A percentile compares a stretch with the other conserved stretches of the same genome.
Evolutionary conservation across 1,284 basidiomycete genomes (phyloP).

Genomic region (Meira nashicola): DNA sequence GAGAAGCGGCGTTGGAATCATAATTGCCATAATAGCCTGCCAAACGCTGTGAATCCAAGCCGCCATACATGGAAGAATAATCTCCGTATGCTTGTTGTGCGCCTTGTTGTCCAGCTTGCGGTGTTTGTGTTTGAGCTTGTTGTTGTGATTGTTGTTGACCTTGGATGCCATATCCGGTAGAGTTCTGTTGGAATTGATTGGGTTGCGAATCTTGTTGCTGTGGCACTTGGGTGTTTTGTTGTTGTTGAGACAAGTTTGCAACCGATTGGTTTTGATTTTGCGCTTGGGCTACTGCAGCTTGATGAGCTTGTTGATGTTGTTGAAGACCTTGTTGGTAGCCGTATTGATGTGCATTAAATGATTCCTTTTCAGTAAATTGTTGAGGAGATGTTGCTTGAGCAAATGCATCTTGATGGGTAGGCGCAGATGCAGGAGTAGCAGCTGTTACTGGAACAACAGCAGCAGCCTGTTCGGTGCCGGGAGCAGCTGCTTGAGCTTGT

Average conservation of each 20-base stretch:
- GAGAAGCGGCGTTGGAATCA: conserved; percentile 34
- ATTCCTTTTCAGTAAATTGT: not conserved
- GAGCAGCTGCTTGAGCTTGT: not conserved
- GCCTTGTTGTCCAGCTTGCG: not conserved
- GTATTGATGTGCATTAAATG: not conserved
- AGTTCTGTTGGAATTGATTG: not conserved
- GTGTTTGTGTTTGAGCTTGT: conserved; percentile 7
- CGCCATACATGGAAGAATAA: conserved; percentile 31
- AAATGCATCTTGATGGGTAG: conserved; percentile 11
- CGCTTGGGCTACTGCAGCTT: conserved; percentile 1
- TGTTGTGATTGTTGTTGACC: conserved; percentile 9
- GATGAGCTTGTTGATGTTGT: conserved; percentile 5
- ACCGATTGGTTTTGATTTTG: conserved; percentile 1
- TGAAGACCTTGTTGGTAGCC: conserved; percentile 4
- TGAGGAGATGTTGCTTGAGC: not conserved
- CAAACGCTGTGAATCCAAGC: conserved; percentile 43
- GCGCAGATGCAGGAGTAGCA: conserved; percentile 3
- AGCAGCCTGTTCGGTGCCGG: conserved; percentile 2
- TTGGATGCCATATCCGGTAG: conserved; percentile 6
- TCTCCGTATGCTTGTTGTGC: conserved; percentile 8
- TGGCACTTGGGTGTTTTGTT: not conserved
- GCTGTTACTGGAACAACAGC: not conserved
- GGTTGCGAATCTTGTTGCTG: not conserved
- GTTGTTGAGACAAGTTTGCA: not conserved
- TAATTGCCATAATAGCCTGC: conserved; percentile 44